Percentiles rank a stretch among this genome's conserved stretches.
Conservation (phyloP, 1,284 basidiomycete genomes). For the Pascua sp. region DNA sequence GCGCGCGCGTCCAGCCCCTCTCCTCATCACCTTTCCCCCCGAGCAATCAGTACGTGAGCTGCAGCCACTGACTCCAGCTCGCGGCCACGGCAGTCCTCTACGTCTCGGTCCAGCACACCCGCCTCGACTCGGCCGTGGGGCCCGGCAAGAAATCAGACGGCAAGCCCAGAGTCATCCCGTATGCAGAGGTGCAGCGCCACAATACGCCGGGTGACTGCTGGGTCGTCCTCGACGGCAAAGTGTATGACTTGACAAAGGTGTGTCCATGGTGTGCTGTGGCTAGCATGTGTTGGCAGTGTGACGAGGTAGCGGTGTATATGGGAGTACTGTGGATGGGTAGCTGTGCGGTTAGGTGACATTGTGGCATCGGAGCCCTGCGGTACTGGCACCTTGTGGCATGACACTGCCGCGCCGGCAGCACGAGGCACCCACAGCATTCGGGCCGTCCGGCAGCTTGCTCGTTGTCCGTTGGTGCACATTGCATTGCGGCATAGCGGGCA, state of each 20-base stretch:
- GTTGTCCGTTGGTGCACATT: too few species aligned
- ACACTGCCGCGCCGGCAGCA: too few species aligned
- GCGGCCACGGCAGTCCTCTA: not conserved
- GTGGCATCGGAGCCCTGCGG: too few species aligned
- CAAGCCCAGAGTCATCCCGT: conserved; percentile 41
- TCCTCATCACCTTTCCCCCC: not conserved
- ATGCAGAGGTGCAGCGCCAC: conserved; percentile 57
- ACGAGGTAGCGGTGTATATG: too few species aligned
- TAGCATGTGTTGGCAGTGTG: not conserved
- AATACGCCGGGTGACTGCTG: conserved; percentile 61
- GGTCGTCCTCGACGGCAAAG: conserved; percentile 67
- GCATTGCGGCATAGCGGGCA: too few species aligned
- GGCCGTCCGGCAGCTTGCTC: too few species aligned
- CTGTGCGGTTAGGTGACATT: too few species aligned
- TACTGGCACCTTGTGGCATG: too few species aligned
- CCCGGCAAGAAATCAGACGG: not conserved
- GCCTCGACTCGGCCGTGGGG: not conserved
- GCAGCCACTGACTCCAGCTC: not conserved
- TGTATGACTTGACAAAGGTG: conserved; percentile 70
- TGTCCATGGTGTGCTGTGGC: not conserved
- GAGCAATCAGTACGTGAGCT: not conserved
- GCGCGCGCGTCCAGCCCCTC: too few species aligned
- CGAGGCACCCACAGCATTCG: too few species aligned
- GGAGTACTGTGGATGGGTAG: too few species aligned
- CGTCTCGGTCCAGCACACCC: not conserved